A percentile compares a stretch with the other conserved stretches of the same genome.
Conservation (phyloP, 2,329 filamentous ascomycete genomes). For the Scedosporium minutisporum region DNA sequence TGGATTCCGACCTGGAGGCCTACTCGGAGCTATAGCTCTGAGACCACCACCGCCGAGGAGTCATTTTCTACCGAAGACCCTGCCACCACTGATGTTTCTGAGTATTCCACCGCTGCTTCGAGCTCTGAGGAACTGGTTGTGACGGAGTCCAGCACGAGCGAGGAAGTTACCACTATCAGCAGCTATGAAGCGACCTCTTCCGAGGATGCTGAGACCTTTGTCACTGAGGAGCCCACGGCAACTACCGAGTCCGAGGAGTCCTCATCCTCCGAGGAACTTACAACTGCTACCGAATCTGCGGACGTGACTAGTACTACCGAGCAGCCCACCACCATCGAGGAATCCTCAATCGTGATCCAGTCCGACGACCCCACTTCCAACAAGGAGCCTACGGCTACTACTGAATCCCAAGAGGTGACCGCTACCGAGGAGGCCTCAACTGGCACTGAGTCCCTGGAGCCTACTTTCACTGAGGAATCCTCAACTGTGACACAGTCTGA, state of each 20-base stretch:
- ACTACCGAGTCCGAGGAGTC: neutral
- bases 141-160: neutral
- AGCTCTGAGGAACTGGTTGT: neutral
- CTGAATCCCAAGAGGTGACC: neutral
- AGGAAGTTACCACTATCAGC: neutral
- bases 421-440: neutral
- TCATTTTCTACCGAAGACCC: neutral
- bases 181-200: no score
- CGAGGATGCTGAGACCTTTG: neutral
- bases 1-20: neutral
- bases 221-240: neutral
- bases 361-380: neutral
- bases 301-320: neutral
- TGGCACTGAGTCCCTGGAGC: neutral
- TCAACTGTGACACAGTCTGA: neutral
- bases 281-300: neutral
- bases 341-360: neutral
- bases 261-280: neutral
- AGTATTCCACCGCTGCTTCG: no score
- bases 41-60: neutral
- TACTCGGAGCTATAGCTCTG: neutral
- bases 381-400: neutral
- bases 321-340: neutral
- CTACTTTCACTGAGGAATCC: neutral
- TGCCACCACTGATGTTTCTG: neutral